Conservation (phyloP, 2,329 filamentous ascomycete genomes). For the Ophiocordyceps camponoti-saundersi region DNA sequence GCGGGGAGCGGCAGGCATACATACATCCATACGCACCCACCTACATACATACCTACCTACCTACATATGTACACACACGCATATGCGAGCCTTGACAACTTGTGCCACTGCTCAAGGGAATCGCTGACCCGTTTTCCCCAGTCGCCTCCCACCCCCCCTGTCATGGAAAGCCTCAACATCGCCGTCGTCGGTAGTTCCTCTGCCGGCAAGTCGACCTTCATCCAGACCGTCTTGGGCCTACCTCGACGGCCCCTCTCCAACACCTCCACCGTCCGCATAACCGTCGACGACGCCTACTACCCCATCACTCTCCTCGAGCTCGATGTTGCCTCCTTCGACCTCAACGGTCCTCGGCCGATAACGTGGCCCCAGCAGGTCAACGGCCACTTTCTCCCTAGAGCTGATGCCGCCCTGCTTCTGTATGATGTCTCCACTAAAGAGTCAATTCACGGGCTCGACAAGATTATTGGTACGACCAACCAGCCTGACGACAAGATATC, state of each 20-base stretch:
- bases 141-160: slow-evolving; percentile 1
- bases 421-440: slow-evolving; percentile 74
- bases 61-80: not conserved
- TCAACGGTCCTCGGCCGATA: slow-evolving; percentile 37
- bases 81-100: not conserved
- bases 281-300: slow-evolving; percentile 39
- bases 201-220: slow-evolving; percentile 52
- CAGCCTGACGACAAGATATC: not conserved
- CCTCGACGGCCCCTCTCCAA: slow-evolving; percentile 33
- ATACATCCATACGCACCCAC: not conserved
- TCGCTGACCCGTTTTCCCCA: not conserved
- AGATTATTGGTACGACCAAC: slow-evolving; percentile 48
- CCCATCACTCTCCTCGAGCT: slow-evolving; percentile 47
- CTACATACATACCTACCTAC: not conserved
- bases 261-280: slow-evolving; percentile 37
- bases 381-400: slow-evolving; percentile 52
- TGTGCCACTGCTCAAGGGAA: not conserved
- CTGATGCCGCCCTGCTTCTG: slow-evolving; percentile 71
- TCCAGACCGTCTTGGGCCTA: slow-evolving; percentile 44
- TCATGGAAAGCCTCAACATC: slow-evolving; percentile 46
- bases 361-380: slow-evolving; percentile 52
- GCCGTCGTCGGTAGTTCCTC: slow-evolving; percentile 49
- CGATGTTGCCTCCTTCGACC: slow-evolving; percentile 47
- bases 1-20: not conserved
- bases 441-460: slow-evolving; percentile 57